A percentile compares a stretch with the other conserved stretches of the same genome.
These are phyloP conservation scores for Rhizopogon sp. DNA, from an alignment of 768 basidiomycete genomes.

Conservation along the genomic window DNA sequence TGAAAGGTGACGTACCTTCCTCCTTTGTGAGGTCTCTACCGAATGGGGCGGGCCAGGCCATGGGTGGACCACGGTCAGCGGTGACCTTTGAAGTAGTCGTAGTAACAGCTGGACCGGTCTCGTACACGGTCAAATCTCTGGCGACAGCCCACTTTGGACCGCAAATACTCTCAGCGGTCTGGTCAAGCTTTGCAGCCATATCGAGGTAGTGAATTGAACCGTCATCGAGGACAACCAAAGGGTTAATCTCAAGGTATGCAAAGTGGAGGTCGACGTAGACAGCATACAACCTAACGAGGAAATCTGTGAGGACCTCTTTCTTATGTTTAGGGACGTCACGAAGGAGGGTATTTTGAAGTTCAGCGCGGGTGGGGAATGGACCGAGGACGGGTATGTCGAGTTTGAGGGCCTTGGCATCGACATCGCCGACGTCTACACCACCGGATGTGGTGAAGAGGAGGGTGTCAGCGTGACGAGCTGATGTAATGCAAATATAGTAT, in stretches of 20 bases:
- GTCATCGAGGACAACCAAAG: conserved; percentile 88
- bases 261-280: conserved; percentile 99
- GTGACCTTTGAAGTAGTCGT: conserved; percentile 49
- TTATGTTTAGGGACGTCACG: conserved; percentile 76
- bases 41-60: conserved; percentile 95
- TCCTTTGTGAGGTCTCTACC: conserved; percentile 98
- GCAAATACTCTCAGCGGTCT: conserved; percentile 97
- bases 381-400: conserved; percentile 73
- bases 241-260: conserved; percentile 99
- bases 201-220: conserved; percentile 89
- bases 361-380: conserved; percentile 78
- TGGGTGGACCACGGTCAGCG: conserved; percentile 94
- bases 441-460: conserved; percentile 99
- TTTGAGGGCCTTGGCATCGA: conserved; percentile 93
- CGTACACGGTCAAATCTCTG: conserved; percentile 79
- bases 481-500: conserved; percentile 98
- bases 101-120: conserved; percentile 34
- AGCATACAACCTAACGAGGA: conserved; percentile 90
- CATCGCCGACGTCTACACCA: conserved; percentile 98
- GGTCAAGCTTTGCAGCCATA: conserved; percentile 99
- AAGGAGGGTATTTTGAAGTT: conserved; percentile 71
- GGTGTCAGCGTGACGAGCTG: conserved; percentile 87
- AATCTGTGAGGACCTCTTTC: conserved; percentile 91
- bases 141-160: conserved; percentile 99
- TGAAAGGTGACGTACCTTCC: conserved; percentile 37